Conservation (phyloP, 2,329 filamentous ascomycete species). For the Fusarium albidum region DNA sequence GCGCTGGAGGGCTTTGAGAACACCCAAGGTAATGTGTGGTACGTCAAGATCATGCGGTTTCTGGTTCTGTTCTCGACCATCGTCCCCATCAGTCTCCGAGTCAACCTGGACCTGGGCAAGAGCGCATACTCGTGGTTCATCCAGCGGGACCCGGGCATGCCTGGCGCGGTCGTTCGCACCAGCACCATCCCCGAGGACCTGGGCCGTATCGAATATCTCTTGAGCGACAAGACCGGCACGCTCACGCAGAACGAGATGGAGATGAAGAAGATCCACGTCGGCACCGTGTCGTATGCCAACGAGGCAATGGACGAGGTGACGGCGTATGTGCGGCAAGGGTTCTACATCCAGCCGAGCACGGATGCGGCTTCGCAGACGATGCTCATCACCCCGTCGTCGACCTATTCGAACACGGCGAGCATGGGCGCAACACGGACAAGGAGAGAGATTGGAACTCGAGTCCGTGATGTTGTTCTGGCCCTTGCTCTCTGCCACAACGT, state of each 20-base stretch:
- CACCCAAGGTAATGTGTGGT: slow-evolving; percentile 78
- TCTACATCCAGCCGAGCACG: slow-evolving; percentile 63
- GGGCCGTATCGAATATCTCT: slow-evolving; percentile 92
- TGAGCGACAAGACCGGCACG: slow-evolving; percentile 98
- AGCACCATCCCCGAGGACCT: slow-evolving; percentile 98
- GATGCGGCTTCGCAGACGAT: slow-evolving; percentile 54
- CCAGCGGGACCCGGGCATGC: slow-evolving; percentile 87
- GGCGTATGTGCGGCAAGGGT: slow-evolving; percentile 85
- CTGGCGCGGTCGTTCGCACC: slow-evolving; percentile 90
- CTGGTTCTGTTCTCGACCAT: slow-evolving; percentile 99
- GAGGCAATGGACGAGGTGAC: slow-evolving; percentile 98
- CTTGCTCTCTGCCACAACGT: slow-evolving; percentile 97
- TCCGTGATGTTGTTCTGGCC: slow-evolving; percentile 91
- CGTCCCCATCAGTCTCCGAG: slow-evolving; percentile 93
- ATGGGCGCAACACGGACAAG: slow-evolving; percentile 80
- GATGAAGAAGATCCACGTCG: slow-evolving; percentile 97
- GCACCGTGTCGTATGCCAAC: slow-evolving; percentile 97
- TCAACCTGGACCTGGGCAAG: slow-evolving; percentile 97
- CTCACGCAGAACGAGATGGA: slow-evolving; percentile 99
- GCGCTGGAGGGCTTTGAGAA: slow-evolving; percentile 82
- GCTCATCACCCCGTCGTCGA: slow-evolving; percentile 80
- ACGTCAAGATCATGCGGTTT: slow-evolving; percentile 98
- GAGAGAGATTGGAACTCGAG: slow-evolving; percentile 91
- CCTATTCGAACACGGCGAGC: slow-evolving; percentile 67
- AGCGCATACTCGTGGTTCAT: slow-evolving; percentile 97